Base-by-base conservation (phyloP, 345 rosid species). In the Ceriops zippeliana region DNA sequence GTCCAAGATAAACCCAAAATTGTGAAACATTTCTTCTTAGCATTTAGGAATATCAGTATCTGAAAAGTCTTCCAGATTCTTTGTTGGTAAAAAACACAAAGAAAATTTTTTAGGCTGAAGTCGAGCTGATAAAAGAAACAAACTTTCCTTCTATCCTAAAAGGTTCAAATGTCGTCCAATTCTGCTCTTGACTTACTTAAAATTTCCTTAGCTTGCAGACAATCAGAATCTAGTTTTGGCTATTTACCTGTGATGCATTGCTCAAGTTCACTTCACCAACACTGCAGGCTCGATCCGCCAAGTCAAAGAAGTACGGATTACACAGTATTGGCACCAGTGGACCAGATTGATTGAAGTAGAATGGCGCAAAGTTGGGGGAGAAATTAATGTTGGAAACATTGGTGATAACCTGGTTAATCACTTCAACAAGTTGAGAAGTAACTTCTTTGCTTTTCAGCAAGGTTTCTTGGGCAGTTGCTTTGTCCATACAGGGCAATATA, bases 361-460 rank as follows among this genome's bases (percentile, higher is more conserved):
- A 63, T 54, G 88, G 76, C 1, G 75, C 82, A 70, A 90, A 87
- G 79, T 81, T 87, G 24, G 96, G 97, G n/a, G 97, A 86, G 73
- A 91, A 95, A 72, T 95, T 91, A 47, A 91, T 76, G 83, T 95
- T 91, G 54, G 99, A 83, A 49, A 95, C 97, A n/a, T 95, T 95
- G 79, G 90, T 86, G 80, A 90, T 90, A 75, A 91, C 97, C 72
- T 86, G 84, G 73, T 95, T 91, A 27, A 95, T 75, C 21, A 95
- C 82, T 51, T 91, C 96, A 1, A 82, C 96, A 15, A 88, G 88
- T 71, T 95, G 90, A 61, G 82, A 73, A 5, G 96, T 85, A 22
- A 91, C 90, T 76, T 91, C 96, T 78, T 78, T 90, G 86, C 84
- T 88, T 59, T 78, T 81, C 56, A 57, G 58, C 66, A 85, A 64